Base-by-base conservation (phyloP, 768 basidiomycete genomes). In the Pisolithus microcarpus region DNA sequence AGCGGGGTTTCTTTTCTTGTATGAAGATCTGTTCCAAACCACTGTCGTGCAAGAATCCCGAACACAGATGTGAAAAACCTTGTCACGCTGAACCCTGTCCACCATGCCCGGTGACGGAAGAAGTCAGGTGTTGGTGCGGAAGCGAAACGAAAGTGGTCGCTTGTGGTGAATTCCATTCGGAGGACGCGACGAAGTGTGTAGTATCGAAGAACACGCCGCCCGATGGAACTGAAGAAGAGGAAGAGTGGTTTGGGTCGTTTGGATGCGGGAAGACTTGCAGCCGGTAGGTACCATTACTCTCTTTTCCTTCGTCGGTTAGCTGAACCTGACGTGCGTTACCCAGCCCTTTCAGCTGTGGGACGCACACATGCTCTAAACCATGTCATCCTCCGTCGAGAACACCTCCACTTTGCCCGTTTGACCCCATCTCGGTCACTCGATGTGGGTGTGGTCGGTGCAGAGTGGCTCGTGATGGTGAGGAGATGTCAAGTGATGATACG, bases 81-180 rank as follows among this genome's bases (percentile, higher is more conserved):
- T 99, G 95, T 59, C 96, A 99, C 61, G 72, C 76, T 1, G 92
- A 89, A 0, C 68, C 72, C 0, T 99, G 96, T 66, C 70, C 64
- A 3, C 71, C 74, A 1, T 98, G 96, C 67, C 56, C 68, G 0
- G 70, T 75, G 10, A 70, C 59, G 37, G 81, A 88, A 48, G 39
- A 57, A 1, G 76, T 77, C 23, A 71, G 61, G 24, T 98, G 95
- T 65, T 96, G 81, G 70, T 98, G 95, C 61, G 92, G 92, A 0
- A 78, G 77, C 55, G 79, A 81, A 37, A 69, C 68, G 37, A 78
- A 75, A 57, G 69, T 72, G 26, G 73, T 87, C 2, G 60, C 58
- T 0, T 99, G 95, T 61, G 89, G 89, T 3, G 76, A 79, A 48
- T 77, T 79, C n/a, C 71, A 73, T 16, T 66, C 67, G 62, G 69